Conservation (phyloP, 2,329 filamentous ascomycete species). For the Trichoderma koningii region DNA sequence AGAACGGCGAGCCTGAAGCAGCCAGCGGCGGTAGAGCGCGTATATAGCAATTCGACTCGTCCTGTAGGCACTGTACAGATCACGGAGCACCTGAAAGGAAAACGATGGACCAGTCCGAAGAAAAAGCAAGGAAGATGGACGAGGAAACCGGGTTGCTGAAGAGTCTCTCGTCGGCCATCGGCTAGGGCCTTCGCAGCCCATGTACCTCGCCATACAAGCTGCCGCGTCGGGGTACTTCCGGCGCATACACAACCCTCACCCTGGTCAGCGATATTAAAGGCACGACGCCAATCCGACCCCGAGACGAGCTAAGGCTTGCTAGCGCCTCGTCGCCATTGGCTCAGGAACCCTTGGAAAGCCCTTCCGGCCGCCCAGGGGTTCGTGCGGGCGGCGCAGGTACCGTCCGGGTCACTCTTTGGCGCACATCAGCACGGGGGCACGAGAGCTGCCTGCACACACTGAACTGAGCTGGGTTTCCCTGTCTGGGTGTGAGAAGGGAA, state of each 20-base stretch:
- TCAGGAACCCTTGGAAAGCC: conserved; percentile 22
- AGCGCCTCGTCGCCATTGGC: conserved; percentile 31
- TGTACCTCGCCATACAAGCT: neutral
- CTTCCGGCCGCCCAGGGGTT: conserved; percentile 24
- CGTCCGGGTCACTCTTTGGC: conserved; percentile 11
- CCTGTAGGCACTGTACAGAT: neutral
- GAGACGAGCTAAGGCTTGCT: conserved; percentile 35
- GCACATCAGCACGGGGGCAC: neutral
- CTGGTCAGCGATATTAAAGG: conserved; percentile 34
- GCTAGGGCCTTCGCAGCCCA: neutral
- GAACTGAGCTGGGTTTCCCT: too few relatives aligned
- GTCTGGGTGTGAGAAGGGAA: too few relatives aligned
- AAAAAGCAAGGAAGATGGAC: neutral
- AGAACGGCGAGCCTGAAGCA: conserved; percentile 21
- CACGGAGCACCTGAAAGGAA: neutral
- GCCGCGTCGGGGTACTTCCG: neutral
- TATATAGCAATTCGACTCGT: too few relatives aligned
- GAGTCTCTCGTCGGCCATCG: conserved; percentile 7
- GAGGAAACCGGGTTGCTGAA: neutral
- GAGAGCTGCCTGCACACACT: neutral
- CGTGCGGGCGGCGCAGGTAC: conserved; percentile 12
- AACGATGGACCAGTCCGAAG: neutral
- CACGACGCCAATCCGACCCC: conserved; percentile 32
- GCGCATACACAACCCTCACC: neutral
- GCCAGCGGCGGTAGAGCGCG: neutral